Percentiles rank a stretch among this genome's conserved stretches.
These are phyloP conservation scores for Saururus chinensis DNA, from an alignment of 164 flowering plant genomes.

Conservation along the genomic window DNA sequence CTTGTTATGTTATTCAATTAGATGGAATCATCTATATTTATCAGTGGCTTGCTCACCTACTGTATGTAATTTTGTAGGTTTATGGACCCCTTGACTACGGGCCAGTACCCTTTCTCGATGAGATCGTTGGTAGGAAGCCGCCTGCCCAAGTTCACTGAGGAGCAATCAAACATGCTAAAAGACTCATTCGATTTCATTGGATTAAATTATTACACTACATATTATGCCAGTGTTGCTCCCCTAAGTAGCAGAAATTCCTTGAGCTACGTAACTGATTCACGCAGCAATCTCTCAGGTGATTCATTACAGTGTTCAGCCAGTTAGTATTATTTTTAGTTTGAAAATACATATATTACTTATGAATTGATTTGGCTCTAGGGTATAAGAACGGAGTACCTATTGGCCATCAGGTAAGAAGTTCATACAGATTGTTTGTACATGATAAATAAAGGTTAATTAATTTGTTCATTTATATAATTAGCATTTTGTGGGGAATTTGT, in stretches of 20 bases:
- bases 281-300: slow-evolving; percentile 14
- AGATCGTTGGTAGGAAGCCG: slow-evolving; percentile 20
- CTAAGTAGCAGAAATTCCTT: not conserved
- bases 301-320: not conserved
- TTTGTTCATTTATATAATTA: not conserved
- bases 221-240: slow-evolving; percentile 20
- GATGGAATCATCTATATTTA: no score
- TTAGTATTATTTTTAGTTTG: no score
- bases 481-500: not conserved
- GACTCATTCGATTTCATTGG: slow-evolving; percentile 34
- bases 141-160: slow-evolving; percentile 39
- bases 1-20: no score
- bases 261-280: slow-evolving; percentile 16
- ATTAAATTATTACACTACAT: slow-evolving; percentile 31
- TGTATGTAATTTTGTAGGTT: slow-evolving; percentile 24
- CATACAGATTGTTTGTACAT: not conserved
- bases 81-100: slow-evolving; percentile 33
- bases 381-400: not conserved
- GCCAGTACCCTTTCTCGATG: slow-evolving; percentile 47
- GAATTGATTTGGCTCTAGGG: not conserved
- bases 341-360: not conserved
- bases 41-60: no score
- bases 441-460: no score
- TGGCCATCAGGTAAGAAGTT: slow-evolving; percentile 2
- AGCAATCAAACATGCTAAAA: slow-evolving; percentile 21